Percentiles rank a stretch among this genome's conserved stretches.
phyloP scores from a whole-genome alignment of 139 green algal genomes.

The Parachlorella kessleri region DNA sequence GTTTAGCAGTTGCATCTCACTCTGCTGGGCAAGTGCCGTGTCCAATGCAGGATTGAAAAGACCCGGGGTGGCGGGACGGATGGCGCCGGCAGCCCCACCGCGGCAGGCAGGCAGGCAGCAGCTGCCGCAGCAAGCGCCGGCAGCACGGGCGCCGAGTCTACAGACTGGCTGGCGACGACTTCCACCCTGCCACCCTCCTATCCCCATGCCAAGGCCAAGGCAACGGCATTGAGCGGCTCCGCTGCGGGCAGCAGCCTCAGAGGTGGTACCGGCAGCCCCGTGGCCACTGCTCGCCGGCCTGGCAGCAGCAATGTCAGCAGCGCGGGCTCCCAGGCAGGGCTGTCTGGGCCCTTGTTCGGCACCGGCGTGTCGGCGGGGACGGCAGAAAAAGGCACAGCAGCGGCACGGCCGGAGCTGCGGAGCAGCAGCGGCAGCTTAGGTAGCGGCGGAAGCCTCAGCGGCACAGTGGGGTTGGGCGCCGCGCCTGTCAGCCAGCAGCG shows the following conservation, averaged over 20 bases:
- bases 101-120: background rate
- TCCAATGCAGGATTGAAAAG: constrained; percentile 11
- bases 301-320: background rate
- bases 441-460: background rate
- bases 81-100: background rate
- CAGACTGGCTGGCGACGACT: constrained; percentile 2
- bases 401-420: too few species aligned
- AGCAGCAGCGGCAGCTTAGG: background rate
- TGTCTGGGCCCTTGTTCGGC: background rate
- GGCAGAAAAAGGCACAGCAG: too few species aligned
- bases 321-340: background rate
- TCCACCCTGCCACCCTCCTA: background rate
- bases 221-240: background rate
- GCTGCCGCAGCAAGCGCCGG: background rate
- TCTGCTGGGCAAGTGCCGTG: too few species aligned
- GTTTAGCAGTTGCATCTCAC: too few species aligned
- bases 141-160: background rate
- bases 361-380: background rate
- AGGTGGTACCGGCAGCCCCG: background rate
- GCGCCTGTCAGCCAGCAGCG: background rate
- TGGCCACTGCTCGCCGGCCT: background rate
- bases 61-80: background rate
- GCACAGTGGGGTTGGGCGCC: background rate
- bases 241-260: background rate
- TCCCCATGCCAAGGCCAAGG: background rate